Evolutionary conservation across 2,329 filamentous ascomycete species (phyloP), one percentile per base, ranked within the genome.

Genomic region (Aspergillus costaricaensis): DNA sequence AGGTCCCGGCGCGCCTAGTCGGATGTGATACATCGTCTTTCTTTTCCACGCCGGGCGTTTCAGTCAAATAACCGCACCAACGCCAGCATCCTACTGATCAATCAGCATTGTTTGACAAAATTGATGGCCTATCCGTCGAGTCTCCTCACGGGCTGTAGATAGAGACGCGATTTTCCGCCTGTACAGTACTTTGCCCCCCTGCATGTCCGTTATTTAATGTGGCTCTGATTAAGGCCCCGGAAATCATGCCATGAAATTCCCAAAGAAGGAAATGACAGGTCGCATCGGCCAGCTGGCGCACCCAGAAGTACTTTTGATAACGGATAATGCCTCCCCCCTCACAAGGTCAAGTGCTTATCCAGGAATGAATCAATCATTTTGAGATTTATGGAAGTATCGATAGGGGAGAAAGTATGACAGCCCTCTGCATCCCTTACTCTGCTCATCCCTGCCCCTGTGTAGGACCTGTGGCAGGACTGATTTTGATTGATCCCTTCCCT

Each of bases 161-260:
- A 54, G 55, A 44, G 55, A 39, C 43, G 15, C 54, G 17, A 27
- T 32, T 39, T 41, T 52, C 55, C 58, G 50, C 25, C 49, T 62
- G 59, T 55, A 61, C 12, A 53, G 65, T 58, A 61, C 55, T 63
- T 63, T 58, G 38, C 19, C 52, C 58, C 60, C 61, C 65, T 63
- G 61, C 65, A 62, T 63, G 60, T 62, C 59, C 63, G 65, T 65
- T 65, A 62, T 60, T 58, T 36, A 58, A 62, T 65, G 62, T 64
- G 60, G 60, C 64, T 55, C 59, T 44, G 4, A n/a, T 47, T 25
- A 27, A 30, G 30, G 14, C 23, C 47, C 25, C 47, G 25, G 30
- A 27, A 19, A 50, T 32, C 25, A 32, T 52, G 21, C 36, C 51
- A 51, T n/a, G 39, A 19, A 38, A 43, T 51, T n/a, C 47, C 51